A percentile compares a stretch with the other conserved stretches of the same genome.
Evolutionary conservation across 495 filamentous ascomycete species (phyloP).

Genomic region (Pseudoneurospora amorphoporcata): DNA sequence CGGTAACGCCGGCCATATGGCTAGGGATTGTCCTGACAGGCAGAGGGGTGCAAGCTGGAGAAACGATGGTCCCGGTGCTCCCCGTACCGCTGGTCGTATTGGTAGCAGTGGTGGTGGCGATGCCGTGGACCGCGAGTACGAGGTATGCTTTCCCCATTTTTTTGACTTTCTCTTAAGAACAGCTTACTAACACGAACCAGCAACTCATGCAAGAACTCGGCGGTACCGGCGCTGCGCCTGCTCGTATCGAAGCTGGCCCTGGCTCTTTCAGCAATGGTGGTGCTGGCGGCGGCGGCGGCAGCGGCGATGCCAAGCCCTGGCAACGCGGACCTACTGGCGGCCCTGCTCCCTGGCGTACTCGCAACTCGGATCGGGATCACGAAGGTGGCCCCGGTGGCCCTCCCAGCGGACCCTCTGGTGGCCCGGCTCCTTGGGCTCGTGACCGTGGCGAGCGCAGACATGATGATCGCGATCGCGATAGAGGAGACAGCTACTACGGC

Average conservation of each 20-base stretch:
- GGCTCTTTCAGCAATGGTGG: slow-evolving; percentile 40
- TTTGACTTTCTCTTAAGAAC: neutral
- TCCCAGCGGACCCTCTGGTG: slow-evolving; percentile 24
- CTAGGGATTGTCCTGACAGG: slow-evolving; percentile 68
- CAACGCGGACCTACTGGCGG: slow-evolving; percentile 81
- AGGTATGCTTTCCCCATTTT: slow-evolving; percentile 47
- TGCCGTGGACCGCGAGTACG: slow-evolving; percentile 87
- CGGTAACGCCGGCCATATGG: slow-evolving; percentile 45
- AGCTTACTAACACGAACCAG: slow-evolving; percentile 39
- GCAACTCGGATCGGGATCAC: slow-evolving; percentile 32
- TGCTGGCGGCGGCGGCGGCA: slow-evolving; percentile 25
- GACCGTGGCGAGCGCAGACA: slow-evolving; percentile 38
- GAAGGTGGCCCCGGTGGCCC: slow-evolving; percentile 22
- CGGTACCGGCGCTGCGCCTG: slow-evolving; percentile 53
- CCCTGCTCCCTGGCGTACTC: slow-evolving; percentile 64
- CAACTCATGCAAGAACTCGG: slow-evolving; percentile 97
- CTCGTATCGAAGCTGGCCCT: slow-evolving; percentile 81
- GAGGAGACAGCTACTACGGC: slow-evolving; percentile 14
- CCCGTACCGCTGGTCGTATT: slow-evolving; percentile 48
- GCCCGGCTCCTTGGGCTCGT: slow-evolving; percentile 44
- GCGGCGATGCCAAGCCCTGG: slow-evolving; percentile 69
- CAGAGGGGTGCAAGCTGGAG: slow-evolving; percentile 87
- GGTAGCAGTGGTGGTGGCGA: slow-evolving; percentile 55
- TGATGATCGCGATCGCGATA: slow-evolving; percentile 12
- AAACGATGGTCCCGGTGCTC: slow-evolving; percentile 49